Conservation (phyloP, 441 rosid species). For the Gossypium davidsonii region DNA sequence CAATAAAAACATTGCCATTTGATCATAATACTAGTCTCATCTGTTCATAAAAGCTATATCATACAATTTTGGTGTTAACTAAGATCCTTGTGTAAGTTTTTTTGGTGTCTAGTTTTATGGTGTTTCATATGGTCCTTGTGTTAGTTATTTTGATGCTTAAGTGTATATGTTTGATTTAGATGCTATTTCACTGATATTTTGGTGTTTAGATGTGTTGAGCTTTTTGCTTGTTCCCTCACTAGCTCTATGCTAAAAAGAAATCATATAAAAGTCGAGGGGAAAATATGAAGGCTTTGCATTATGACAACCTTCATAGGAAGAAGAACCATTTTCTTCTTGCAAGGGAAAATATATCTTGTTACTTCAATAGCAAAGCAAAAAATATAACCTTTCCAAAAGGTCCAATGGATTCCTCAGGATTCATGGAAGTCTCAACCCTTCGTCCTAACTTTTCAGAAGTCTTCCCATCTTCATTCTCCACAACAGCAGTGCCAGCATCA, state of each 20-base stretch:
- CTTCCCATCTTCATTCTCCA: conserved; percentile 27
- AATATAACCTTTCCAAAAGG: conserved; percentile 47
- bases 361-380: background rate
- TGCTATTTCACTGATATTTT: no score
- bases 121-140: no score
- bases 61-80: no score
- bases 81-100: no score
- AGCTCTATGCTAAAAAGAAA: background rate
- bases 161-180: no score
- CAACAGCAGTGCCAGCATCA: conserved; percentile 8
- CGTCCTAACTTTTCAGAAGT: conserved; percentile 22
- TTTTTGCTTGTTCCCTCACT: no score
- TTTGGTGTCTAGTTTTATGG: no score
- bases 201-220: no score
- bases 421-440: conserved; percentile 27
- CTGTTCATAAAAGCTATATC: no score
- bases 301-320: background rate
- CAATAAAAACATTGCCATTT: background rate
- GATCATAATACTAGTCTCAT: background rate
- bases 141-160: no score
- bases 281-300: background rate
- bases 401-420: conserved; percentile 36
- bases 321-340: background rate
- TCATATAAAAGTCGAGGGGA: background rate
- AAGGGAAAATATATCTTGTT: background rate